Evolutionary conservation across 202 grass and related monocot genomes (phyloP).

Genomic region (Musa balbisiana): DNA sequence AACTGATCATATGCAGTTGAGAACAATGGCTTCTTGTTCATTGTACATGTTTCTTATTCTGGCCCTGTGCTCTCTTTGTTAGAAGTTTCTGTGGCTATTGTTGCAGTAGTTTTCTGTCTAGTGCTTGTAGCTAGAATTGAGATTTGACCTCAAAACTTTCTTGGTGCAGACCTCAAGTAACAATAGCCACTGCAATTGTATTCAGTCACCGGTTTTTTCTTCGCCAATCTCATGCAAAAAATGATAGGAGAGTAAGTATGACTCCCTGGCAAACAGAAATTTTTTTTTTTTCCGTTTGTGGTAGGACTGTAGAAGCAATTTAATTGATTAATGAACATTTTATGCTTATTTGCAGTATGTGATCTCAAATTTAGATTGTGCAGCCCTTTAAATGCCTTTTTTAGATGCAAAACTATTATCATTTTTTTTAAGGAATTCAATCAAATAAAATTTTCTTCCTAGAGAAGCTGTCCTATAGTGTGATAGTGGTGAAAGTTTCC

Average conservation of each 20-base stretch:
- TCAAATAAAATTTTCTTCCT: too few species aligned
- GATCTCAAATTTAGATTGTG: neutral
- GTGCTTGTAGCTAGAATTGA: neutral
- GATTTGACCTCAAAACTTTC: neutral
- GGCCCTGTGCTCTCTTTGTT: neutral
- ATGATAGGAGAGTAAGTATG: slow-evolving; percentile 14
- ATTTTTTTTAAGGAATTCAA: neutral
- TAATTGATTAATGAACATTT: neutral
- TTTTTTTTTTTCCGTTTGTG: neutral
- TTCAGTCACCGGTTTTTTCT: slow-evolving; percentile 24
- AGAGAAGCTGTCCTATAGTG: too few species aligned
- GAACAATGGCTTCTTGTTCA: neutral
- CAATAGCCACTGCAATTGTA: slow-evolving; percentile 22
- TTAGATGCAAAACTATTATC: neutral
- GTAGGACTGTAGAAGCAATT: neutral
- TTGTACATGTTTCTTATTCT: neutral
- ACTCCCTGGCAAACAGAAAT: neutral
- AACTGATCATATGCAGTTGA: neutral
- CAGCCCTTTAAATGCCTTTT: neutral
- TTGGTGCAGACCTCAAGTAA: slow-evolving; percentile 20
- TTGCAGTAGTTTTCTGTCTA: neutral
- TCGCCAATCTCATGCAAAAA: slow-evolving; percentile 26
- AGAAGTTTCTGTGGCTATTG: neutral
- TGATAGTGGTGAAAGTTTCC: too few species aligned
- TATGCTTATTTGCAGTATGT: neutral